Evolutionary conservation across 2,329 filamentous ascomycete species (phyloP), one percentile per base, ranked within the genome.

Genomic region (Coniochaeta sp.): DNA sequence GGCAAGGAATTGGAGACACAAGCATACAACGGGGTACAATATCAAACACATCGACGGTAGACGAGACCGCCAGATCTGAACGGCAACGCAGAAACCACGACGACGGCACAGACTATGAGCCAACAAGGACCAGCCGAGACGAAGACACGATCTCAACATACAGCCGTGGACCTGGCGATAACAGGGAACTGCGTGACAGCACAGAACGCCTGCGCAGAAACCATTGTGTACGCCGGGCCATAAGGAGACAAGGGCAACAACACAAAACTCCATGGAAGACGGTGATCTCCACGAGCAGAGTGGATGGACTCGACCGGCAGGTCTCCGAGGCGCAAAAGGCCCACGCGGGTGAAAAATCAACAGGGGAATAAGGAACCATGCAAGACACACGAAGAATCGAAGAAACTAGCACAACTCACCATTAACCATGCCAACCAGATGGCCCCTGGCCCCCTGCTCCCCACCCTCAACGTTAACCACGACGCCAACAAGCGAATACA

Each of bases 371-470:
- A 26, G 22, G 6, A n/a, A 16, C 6, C 14, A 16, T 6, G n/a
- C 55, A 31, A 34, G 16, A 36, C 12, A 47, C 8, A 47, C 43
- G 26, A 26, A 22, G n/a, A 14, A 19, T 22, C 7, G 3, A 47
- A 47, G 24, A 47, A 47, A 8, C 57, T 33, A 52, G 38, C 34
- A 9, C 8, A 33, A 67, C 77, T 67, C 78, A 84, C 91, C 89
- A 71, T 99, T 96, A 66, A 96, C 86, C 72, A 96, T 89, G 12
- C 92, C 91, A 8, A 98, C 92, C 24, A 99, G 79, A 74, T 99
- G 95, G 0, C 92, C 86, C 69, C 93, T 95, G 69, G 96, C 90
- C 40, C 31, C 54, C 22, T 90, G 87, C 66, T 93, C 88, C 5
- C 87, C 89, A 60, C 88, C 89, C 69, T 96, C 91, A 63, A 99